A percentile compares a stretch with the other conserved stretches of the same genome.
Evolutionary conservation across 2,329 filamentous ascomycete species (phyloP).

Genomic region (Mycocentrospora acerina): DNA sequence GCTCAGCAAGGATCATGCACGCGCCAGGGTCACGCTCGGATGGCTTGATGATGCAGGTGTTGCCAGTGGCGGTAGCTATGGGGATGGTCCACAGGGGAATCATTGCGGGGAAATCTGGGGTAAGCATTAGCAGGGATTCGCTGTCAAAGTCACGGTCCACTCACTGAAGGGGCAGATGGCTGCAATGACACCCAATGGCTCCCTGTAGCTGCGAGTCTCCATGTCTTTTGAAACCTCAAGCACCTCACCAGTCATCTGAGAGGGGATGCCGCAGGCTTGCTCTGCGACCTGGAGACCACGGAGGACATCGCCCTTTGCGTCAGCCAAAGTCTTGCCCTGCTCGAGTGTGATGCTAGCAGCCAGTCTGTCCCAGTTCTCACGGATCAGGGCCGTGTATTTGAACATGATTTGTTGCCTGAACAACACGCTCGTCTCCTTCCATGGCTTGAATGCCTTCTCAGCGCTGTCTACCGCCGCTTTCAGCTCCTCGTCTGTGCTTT

Average conservation of each 20-base stretch:
- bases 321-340: conserved; percentile 85
- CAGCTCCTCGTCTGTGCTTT: conserved; percentile 77
- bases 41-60: conserved; percentile 82
- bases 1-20: conserved; percentile 81
- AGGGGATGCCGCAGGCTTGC: conserved; percentile 76
- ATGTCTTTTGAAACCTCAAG: conserved; percentile 87
- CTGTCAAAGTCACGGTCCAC: conserved; percentile 31
- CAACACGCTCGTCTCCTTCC: conserved; percentile 72
- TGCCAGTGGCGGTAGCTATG: conserved; percentile 79
- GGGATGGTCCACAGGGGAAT: conserved; percentile 91
- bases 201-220: conserved; percentile 81
- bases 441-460: conserved; percentile 71
- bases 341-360: conserved; percentile 84
- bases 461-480: conserved; percentile 74
- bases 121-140: conserved; percentile 20
- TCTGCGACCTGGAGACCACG: conserved; percentile 83
- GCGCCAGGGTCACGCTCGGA: conserved; percentile 84
- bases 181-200: conserved; percentile 78
- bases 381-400: conserved; percentile 76
- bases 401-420: conserved; percentile 84
- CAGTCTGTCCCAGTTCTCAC: conserved; percentile 81
- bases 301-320: conserved; percentile 79
- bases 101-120: conserved; percentile 82
- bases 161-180: conserved; percentile 85
- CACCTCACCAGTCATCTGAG: conserved; percentile 79